Percentiles rank a stretch among this genome's conserved stretches.
These are phyloP conservation scores for Adansonia gregorii DNA, from an alignment of 441 rosid species.

Conservation along the genomic window DNA sequence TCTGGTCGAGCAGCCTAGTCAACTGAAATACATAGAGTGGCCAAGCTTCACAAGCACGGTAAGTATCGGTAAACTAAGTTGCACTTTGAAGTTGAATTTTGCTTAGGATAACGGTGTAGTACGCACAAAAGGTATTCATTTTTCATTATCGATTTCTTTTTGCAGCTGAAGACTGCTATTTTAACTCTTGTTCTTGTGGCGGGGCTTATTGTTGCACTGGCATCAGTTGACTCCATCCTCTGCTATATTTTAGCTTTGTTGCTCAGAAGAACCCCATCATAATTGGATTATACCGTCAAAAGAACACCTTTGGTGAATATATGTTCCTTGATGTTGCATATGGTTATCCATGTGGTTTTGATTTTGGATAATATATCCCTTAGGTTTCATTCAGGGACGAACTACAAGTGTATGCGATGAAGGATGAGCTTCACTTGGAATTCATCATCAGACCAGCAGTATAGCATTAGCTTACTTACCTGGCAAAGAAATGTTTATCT, in stretches of 20 bases:
- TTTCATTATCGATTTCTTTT: slow-evolving; percentile 24
- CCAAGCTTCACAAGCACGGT: slow-evolving; percentile 80
- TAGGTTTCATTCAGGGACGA: background rate
- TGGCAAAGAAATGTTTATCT: background rate
- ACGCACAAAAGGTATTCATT: background rate
- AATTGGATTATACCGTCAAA: slow-evolving; percentile 2
- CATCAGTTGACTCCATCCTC: slow-evolving; percentile 75
- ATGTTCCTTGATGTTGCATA: background rate
- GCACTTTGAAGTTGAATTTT: background rate
- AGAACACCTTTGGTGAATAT: background rate
- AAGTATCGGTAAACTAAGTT: slow-evolving; percentile 21
- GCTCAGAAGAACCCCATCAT: slow-evolving; percentile 58
- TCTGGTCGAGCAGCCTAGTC: slow-evolving; percentile 62
- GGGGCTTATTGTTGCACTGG: slow-evolving; percentile 66
- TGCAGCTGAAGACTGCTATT: slow-evolving; percentile 85
- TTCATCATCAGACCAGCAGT: background rate
- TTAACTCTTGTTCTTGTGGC: slow-evolving; percentile 79
- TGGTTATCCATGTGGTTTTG: background rate
- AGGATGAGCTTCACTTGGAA: background rate
- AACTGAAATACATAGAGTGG: slow-evolving; percentile 88
- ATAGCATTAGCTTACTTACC: background rate
- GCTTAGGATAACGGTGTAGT: background rate
- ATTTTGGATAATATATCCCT: background rate
- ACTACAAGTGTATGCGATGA: background rate
- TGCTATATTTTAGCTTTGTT: slow-evolving; percentile 58